Evolutionary conservation across 2,329 filamentous ascomycete species (phyloP).

Genomic region (Diaporthe helianthi): DNA sequence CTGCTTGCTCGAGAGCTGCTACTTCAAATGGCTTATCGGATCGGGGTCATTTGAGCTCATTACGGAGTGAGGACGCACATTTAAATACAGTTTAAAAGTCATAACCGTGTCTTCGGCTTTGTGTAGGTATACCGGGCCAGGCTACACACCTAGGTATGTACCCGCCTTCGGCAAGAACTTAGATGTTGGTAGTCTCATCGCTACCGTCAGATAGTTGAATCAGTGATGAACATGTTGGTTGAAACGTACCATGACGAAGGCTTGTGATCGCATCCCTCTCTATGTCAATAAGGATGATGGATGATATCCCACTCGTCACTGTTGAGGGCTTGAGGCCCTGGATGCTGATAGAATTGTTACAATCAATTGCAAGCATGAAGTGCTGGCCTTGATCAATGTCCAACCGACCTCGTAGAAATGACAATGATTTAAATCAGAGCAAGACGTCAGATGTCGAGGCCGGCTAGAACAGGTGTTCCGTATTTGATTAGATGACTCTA

Average conservation of each 20-base stretch:
- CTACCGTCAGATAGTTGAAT: neutral
- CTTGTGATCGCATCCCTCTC: neutral
- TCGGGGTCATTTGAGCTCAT: neutral
- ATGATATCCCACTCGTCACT: neutral
- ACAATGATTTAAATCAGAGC: too few species aligned
- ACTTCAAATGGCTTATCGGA: neutral
- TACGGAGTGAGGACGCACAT: neutral
- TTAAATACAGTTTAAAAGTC: slow-evolving; percentile 15
- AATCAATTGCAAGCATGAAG: too few species aligned
- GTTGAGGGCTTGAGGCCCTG: neutral
- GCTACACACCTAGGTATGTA: too few species aligned
- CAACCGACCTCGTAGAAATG: too few species aligned
- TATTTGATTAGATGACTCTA: neutral
- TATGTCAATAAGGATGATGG: neutral
- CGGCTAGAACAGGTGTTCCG: neutral
- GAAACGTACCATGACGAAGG: too few species aligned
- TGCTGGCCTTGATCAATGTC: too few species aligned
- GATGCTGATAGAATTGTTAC: neutral
- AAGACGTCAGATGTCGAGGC: neutral
- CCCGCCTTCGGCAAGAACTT: neutral
- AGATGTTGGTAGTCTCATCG: neutral
- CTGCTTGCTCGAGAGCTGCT: neutral
- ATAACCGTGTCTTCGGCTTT: neutral
- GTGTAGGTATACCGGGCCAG: neutral
- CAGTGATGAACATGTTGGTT: too few species aligned